Evolutionary conservation across 1,284 basidiomycete species (phyloP).

Genomic region (Fistulinella cinereoalba): DNA sequence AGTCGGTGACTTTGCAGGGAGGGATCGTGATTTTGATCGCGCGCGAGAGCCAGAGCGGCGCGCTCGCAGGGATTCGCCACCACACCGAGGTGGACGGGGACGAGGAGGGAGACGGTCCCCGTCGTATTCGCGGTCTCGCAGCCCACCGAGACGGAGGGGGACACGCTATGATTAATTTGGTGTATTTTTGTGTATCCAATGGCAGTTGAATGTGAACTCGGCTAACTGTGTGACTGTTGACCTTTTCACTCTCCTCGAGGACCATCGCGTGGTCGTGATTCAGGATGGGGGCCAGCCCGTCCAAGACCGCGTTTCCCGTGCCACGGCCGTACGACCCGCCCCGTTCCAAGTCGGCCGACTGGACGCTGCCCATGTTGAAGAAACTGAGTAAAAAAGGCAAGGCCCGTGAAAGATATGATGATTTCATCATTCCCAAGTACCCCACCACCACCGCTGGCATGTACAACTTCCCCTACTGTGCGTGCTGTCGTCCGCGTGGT

Average conservation of each 20-base stretch:
- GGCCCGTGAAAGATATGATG: constrained; percentile 15
- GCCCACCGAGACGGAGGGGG: constrained; percentile 33
- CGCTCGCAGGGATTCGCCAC: constrained; percentile 47
- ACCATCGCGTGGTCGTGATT: constrained; percentile 11
- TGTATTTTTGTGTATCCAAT: no score
- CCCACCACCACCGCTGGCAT: constrained; percentile 6
- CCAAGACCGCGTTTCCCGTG: constrained; percentile 25
- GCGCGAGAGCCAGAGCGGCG: constrained; percentile 34
- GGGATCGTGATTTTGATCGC: constrained; percentile 36
- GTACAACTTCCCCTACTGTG: constrained; percentile 26
- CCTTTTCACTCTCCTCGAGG: constrained; percentile 8
- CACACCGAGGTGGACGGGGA: constrained; percentile 39
- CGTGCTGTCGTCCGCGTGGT: constrained; percentile 5
- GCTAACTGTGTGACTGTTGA: no score
- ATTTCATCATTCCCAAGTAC: constrained; percentile 17
- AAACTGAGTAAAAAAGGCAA: constrained; percentile 19
- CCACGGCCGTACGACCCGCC: constrained; percentile 12
- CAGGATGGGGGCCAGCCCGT: constrained; percentile 26
- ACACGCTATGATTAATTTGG: constrained; percentile 33
- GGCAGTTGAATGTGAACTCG: no score
- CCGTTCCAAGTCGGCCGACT: constrained; percentile 13
- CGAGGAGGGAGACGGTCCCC: constrained; percentile 39
- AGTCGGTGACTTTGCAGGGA: constrained; percentile 36
- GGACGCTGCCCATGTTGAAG: constrained; percentile 17
- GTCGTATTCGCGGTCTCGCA: constrained; percentile 33